Evolutionary conservation across 305 asterid species (phyloP).

Genomic region (Fraxinus xanthoxyloides): DNA sequence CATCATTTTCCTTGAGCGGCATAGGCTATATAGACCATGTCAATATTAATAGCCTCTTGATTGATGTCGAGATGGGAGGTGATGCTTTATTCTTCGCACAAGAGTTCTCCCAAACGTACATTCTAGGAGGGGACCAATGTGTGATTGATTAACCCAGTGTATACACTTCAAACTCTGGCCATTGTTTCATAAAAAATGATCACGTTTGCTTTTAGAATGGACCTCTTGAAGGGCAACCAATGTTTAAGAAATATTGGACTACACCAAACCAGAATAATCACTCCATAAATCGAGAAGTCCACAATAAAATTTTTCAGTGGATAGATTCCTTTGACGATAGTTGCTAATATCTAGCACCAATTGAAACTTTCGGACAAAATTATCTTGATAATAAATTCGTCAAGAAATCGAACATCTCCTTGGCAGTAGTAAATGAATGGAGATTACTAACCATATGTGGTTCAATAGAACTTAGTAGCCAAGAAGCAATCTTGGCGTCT

Average conservation of each 20-base stretch:
- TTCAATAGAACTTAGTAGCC: neutral
- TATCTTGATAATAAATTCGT: neutral
- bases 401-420: neutral
- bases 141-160: neutral
- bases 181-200: neutral
- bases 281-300: neutral
- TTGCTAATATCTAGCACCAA: neutral
- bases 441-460: neutral
- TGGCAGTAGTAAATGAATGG: neutral
- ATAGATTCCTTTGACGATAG: neutral
- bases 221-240: neutral
- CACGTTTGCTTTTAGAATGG: neutral
- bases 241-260: neutral
- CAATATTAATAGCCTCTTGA: neutral
- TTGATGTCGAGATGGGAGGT: neutral
- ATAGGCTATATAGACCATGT: neutral
- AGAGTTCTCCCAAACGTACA: neutral
- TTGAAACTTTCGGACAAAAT: neutral
- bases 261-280: neutral
- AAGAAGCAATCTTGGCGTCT: neutral
- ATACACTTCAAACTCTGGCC: neutral
- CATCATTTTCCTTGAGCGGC: neutral
- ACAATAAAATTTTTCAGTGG: neutral
- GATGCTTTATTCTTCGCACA: neutral
- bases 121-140: neutral